Base-by-base conservation (phyloP, 805 yeast genomes). In the Lipomyces yamanashiensis region DNA sequence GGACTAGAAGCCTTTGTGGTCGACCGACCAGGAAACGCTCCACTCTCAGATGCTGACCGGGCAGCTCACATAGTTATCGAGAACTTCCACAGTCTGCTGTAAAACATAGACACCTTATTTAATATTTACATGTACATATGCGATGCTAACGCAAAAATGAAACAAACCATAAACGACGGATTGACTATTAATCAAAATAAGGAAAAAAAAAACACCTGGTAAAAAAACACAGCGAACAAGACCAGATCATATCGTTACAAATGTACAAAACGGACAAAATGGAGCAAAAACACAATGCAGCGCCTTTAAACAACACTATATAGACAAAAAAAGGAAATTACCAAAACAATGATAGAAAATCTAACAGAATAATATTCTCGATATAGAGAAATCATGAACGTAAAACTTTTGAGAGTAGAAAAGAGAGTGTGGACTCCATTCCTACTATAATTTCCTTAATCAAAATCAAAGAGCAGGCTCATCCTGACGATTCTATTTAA, bases 21-120 rank as follows among this genome's bases (percentile, higher is more conserved):
- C 3, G 79, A 81, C 9, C 83, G 96, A 70, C 90, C 90, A 0
- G 97, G 97, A 0, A 92, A 92, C 75, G 81, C 74, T 3, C 68
- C 73, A 15, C 71, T 59, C 9, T 74, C 71, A 1, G 66, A 58
- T 13, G 67, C 55, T 6, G 67, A 64, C 21, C 58, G 62, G 21
- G 34, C 15, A 12, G 43, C 56, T 13, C 57, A 69, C 39, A 45
- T 15, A 3, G 70, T 67, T 1, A 54, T 68, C n/a, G 57, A 37
- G 45, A 43, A 54, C 37, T 62, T 64, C 28, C 37, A 44, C 10
- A 36, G 44, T 19, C 54, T 63, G 45, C 19, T 59, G 12, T 63
- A 54, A 40, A 6, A 28, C 33, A 9, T 36, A 8, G 9, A 1
- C 34, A 33, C 4, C 23, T 39, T 5, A 39, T 36, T 36, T 19